A percentile compares a stretch with the other conserved stretches of the same genome.
These are phyloP conservation scores for Ophiocordyceps robertsii DNA, from an alignment of 2,329 filamentous ascomycete species.

Conservation along the genomic window DNA sequence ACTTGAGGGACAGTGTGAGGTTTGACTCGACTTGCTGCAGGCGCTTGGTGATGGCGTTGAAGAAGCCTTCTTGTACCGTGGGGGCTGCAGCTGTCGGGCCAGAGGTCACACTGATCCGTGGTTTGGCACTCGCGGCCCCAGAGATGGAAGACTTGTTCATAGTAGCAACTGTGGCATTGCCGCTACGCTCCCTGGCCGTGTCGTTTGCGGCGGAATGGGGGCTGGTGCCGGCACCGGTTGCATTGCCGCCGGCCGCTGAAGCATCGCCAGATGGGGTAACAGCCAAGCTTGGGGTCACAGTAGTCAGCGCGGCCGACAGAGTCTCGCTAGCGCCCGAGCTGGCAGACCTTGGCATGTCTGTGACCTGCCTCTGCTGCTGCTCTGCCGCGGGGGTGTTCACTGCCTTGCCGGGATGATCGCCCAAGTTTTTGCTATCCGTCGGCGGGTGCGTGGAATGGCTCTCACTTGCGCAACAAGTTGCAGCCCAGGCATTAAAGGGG, in stretches of 20 bases:
- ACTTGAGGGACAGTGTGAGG: slow-evolving; percentile 81
- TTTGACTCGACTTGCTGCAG: slow-evolving; percentile 85
- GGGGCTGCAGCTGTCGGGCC: slow-evolving; percentile 35
- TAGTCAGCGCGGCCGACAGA: too few relatives aligned
- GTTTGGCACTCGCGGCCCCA: slow-evolving; percentile 10
- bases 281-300: too few relatives aligned
- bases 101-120: slow-evolving; percentile 14
- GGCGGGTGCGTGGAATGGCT: neutral
- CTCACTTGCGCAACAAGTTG: neutral
- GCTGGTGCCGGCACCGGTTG: neutral
- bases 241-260: neutral
- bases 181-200: slow-evolving; percentile 1
- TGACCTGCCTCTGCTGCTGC: too few relatives aligned
- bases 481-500: neutral
- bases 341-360: too few relatives aligned
- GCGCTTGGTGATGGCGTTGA: slow-evolving; percentile 90
- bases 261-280: too few relatives aligned
- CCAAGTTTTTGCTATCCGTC: neutral
- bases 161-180: slow-evolving; percentile 1
- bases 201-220: neutral
- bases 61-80: slow-evolving; percentile 93
- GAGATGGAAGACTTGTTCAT: slow-evolving; percentile 2
- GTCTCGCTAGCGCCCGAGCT: too few relatives aligned
- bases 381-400: too few relatives aligned
- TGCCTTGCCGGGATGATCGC: neutral